phyloP scores from a whole-genome alignment of 306 rosid genomes.

The Cicer pinnatifidum region DNA sequence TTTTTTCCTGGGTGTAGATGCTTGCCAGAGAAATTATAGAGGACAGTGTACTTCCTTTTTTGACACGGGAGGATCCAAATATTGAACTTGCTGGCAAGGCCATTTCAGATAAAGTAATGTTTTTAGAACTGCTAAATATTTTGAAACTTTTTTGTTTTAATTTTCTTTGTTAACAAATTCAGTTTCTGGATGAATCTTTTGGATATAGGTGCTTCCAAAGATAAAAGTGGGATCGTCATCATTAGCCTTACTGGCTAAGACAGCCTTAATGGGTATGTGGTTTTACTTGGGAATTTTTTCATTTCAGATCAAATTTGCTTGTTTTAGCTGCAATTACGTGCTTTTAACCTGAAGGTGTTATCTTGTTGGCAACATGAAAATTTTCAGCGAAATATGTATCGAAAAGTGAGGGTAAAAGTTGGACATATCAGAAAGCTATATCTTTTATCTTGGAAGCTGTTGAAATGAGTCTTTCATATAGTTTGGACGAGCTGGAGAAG shows the following conservation, averaged over 20 bases:
- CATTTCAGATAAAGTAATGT: slow-evolving; percentile 68
- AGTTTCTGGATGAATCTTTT: slow-evolving; percentile 48
- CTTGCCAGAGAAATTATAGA: slow-evolving; percentile 90
- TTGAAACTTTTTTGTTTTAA: slow-evolving; percentile 12
- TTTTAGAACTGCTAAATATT: slow-evolving; percentile 4
- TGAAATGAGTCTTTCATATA: slow-evolving; percentile 81
- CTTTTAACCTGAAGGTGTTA: slow-evolving; percentile 41
- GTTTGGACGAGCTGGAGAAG: slow-evolving; percentile 71
- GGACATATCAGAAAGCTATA: slow-evolving; percentile 86
- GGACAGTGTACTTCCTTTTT: slow-evolving; percentile 76
- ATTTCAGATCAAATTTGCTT: slow-evolving; percentile 40
- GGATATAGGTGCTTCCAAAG: slow-evolving; percentile 74
- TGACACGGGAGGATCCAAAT: slow-evolving; percentile 71
- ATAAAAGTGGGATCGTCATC: slow-evolving; percentile 89
- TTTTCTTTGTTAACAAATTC: slow-evolving; percentile 21
- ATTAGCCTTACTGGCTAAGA: slow-evolving; percentile 81
- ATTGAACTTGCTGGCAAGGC: slow-evolving; percentile 63
- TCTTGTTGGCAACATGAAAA: slow-evolving; percentile 46
- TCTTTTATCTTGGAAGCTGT: slow-evolving; percentile 79
- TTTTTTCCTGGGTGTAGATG: slow-evolving; percentile 62
- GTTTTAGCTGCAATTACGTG: slow-evolving; percentile 29
- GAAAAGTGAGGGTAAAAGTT: slow-evolving; percentile 82
- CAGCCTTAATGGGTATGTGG: slow-evolving; percentile 85
- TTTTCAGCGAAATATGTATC: slow-evolving; percentile 82
- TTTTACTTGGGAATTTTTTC: slow-evolving; percentile 38